Base-by-base conservation (phyloP, 1,284 basidiomycete species). In the Vanrija humicola region DNA sequence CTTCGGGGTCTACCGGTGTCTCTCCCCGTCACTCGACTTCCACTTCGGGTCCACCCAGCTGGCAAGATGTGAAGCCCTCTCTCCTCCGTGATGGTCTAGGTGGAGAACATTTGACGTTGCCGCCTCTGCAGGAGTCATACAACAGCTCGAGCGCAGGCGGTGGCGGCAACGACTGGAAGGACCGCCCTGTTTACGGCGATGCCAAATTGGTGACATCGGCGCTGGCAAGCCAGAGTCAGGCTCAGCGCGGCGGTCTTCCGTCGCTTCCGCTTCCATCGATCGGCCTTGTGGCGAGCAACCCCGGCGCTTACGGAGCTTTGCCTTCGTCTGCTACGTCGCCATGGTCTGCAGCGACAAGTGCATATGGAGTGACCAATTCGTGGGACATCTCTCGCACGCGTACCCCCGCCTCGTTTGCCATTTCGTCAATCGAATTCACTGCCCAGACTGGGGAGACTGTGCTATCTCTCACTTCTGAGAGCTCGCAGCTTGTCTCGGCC, bases 51-150 rank as follows among this genome's bases (percentile, higher is more conserved):
- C 29, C 9, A 3, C 18, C 48, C 12, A 15, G 12, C 6, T 47
- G 23, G 38, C 10, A 16, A 10, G 46, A 48, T 7, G 21, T 38
- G 12, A 48, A 50, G 29, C 49, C 50, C 18, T 45, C 43, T 39
- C 50, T 29, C 2, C 34, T 34, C 12, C 34, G 14, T 14, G 34
- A 34, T 5, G 34, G 34, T 10, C 34, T 34, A 12, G 25, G n/a
- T 16, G 34, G 21, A 5, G 46, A 51, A n/a, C 49, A 46, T 15
- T 19, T 52, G 38, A 56, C 55, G 2, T 34, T 61, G 4, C 55
- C 55, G 4, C 59, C 54, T 18, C 44, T 61, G 15, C 59, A 57
- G 42, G 59, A 58, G 15, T 16, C 51, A 6, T 58, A 52, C 39
- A 34, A 8, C 4, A 12, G 12, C 44, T 10, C 9, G 4, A 5